These are phyloP conservation scores for Nicotiana tabacum DNA, from an alignment of 257 asterid genomes.

Conservation along the genomic window DNA sequence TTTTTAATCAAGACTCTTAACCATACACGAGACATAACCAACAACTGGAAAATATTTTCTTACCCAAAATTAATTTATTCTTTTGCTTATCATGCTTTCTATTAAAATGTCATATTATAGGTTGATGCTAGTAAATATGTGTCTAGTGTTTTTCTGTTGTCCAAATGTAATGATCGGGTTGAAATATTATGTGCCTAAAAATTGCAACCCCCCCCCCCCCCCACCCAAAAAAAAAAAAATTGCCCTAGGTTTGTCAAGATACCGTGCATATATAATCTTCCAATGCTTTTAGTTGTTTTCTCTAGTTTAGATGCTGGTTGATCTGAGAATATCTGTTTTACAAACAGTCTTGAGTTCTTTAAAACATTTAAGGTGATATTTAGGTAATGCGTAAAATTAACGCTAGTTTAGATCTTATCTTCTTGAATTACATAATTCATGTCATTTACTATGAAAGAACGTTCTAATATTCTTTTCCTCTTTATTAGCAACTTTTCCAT, in stretches of 20 bases:
- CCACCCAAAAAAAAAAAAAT: too few relatives aligned
- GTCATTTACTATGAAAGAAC: not conserved
- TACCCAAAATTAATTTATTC: not conserved
- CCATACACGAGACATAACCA: not conserved
- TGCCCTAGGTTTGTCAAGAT: not conserved
- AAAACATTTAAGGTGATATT: not conserved
- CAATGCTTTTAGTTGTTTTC: not conserved
- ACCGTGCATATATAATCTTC: not conserved
- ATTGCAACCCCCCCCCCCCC: not conserved
- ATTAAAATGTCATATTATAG: not conserved
- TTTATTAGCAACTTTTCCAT: not conserved
- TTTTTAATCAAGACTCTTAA: not conserved
- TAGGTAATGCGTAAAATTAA: not conserved
- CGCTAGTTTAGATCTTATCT: not conserved
- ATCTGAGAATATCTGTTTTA: not conserved
- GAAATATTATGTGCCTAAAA: not conserved
- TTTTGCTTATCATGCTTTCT: not conserved
- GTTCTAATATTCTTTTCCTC: not conserved
- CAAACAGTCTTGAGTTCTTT: not conserved
- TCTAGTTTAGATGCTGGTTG: not conserved
- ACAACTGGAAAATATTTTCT: not conserved
- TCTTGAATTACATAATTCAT: not conserved
- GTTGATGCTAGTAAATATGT: not conserved
- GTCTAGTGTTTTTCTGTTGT: not conserved
- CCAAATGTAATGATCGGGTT: not conserved